Percentiles rank a stretch among this genome's conserved stretches.
Conservation (phyloP, 805 yeast species). For the Kuraishia piskuri region DNA sequence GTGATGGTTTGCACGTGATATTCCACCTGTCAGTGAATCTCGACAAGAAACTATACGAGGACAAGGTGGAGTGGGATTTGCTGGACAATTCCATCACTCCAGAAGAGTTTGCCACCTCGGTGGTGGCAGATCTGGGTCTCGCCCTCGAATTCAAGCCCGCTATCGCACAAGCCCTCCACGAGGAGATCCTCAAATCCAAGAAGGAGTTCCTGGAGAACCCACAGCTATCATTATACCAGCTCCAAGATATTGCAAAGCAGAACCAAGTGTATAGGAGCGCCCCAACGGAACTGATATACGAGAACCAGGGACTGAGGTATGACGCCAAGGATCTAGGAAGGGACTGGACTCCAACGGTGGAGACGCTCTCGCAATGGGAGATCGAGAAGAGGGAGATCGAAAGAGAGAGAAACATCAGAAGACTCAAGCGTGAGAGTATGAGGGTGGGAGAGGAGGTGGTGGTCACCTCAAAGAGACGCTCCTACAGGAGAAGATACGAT, state of each 20-base stretch:
- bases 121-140: constrained; percentile 80
- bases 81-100: constrained; percentile 51
- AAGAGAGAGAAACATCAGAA: constrained; percentile 82
- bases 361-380: constrained; percentile 82
- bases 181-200: constrained; percentile 64
- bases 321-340: constrained; percentile 75
- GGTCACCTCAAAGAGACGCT: constrained; percentile 14
- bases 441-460: constrained; percentile 52
- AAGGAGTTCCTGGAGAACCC: constrained; percentile 66
- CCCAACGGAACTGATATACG: constrained; percentile 6
- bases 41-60: constrained; percentile 79
- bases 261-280: constrained; percentile 23
- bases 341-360: constrained; percentile 83
- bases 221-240: constrained; percentile 23
- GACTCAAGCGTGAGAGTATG: constrained; percentile 87
- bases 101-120: constrained; percentile 71
- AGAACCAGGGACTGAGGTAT: constrained; percentile 44
- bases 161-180: constrained; percentile 80
- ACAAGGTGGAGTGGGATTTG: constrained; percentile 92
- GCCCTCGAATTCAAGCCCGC: constrained; percentile 84
- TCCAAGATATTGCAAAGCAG: constrained; percentile 25
- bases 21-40: constrained; percentile 75
- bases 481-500: constrained; percentile 25
- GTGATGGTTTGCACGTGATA: constrained; percentile 57
- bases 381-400: constrained; percentile 93